A percentile compares a stretch with the other conserved stretches of the same genome.
Conservation (phyloP, 192 early-diverging fungal genomes). For the Coemansia erecta region DNA sequence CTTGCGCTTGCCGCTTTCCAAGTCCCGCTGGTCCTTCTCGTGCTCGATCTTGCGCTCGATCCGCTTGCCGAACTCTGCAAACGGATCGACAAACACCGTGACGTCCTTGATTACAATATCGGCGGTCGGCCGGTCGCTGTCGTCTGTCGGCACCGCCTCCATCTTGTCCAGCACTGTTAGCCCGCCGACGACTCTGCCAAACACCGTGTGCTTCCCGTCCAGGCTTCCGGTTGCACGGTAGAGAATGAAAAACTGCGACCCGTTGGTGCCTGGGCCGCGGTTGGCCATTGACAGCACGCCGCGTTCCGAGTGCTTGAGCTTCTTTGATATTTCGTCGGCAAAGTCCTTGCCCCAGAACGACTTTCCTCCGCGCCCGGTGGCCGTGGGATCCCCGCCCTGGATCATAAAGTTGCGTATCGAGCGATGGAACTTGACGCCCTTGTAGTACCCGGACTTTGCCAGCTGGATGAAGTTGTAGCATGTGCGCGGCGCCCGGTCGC, state of each 20-base stretch:
- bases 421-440: slow-evolving; percentile 79
- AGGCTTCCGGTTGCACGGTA: slow-evolving; percentile 65
- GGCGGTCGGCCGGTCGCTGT: slow-evolving; percentile 68
- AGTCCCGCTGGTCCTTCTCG: slow-evolving; percentile 41
- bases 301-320: slow-evolving; percentile 71
- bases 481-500: slow-evolving; percentile 69
- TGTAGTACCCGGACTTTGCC: slow-evolving; percentile 73
- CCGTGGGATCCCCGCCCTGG: slow-evolving; percentile 96
- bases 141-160: slow-evolving; percentile 71
- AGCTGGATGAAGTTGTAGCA: slow-evolving; percentile 93
- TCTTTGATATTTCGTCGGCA: slow-evolving; percentile 67
- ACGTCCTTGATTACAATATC: slow-evolving; percentile 75
- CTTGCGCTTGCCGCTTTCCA: slow-evolving; percentile 40
- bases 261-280: slow-evolving; percentile 86
- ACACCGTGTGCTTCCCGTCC: slow-evolving; percentile 90
- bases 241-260: slow-evolving; percentile 65
- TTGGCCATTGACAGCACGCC: slow-evolving; percentile 97
- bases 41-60: slow-evolving; percentile 64
- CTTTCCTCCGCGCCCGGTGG: slow-evolving; percentile 86
- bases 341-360: slow-evolving; percentile 66
- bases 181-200: slow-evolving; percentile 91
- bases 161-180: slow-evolving; percentile 76
- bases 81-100: slow-evolving; percentile 82
- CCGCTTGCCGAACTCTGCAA: slow-evolving; percentile 67
- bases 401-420: slow-evolving; percentile 93